phyloP scores from a whole-genome alignment of 495 filamentous ascomycete genomes.

The Podospora didyma region DNA sequence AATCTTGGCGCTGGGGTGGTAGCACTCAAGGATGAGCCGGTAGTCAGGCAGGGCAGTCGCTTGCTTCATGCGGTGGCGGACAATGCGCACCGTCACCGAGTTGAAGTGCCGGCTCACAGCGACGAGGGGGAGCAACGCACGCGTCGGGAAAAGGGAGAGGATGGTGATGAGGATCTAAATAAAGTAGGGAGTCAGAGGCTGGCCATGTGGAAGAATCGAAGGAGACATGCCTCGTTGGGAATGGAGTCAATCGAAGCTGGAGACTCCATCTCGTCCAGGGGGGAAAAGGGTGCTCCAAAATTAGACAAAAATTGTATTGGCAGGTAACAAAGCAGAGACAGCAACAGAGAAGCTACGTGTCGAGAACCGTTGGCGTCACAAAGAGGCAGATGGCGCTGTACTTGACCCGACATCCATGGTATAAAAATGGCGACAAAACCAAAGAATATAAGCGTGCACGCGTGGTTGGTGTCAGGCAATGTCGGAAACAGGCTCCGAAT shows the following conservation, averaged over 20 bases:
- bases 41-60: constrained; percentile 55
- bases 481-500: no score
- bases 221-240: constrained; percentile 39
- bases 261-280: constrained; percentile 19
- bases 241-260: constrained; percentile 31
- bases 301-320: background rate
- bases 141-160: constrained; percentile 57
- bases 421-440: background rate
- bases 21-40: constrained; percentile 71
- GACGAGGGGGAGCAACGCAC: constrained; percentile 55
- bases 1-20: constrained; percentile 65
- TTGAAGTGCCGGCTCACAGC: constrained; percentile 63
- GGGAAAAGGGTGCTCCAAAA: background rate
- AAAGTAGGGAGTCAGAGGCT: background rate
- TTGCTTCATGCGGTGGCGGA: constrained; percentile 59
- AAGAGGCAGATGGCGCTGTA: background rate
- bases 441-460: no score
- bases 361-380: background rate
- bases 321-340: no score
- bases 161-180: constrained; percentile 64
- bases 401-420: background rate
- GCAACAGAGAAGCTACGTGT: background rate
- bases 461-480: no score
- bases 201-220: background rate
- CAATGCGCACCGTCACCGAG: constrained; percentile 60